Conservation (phyloP, 2,329 filamentous ascomycete species). For the Aureobasidium sp. region DNA sequence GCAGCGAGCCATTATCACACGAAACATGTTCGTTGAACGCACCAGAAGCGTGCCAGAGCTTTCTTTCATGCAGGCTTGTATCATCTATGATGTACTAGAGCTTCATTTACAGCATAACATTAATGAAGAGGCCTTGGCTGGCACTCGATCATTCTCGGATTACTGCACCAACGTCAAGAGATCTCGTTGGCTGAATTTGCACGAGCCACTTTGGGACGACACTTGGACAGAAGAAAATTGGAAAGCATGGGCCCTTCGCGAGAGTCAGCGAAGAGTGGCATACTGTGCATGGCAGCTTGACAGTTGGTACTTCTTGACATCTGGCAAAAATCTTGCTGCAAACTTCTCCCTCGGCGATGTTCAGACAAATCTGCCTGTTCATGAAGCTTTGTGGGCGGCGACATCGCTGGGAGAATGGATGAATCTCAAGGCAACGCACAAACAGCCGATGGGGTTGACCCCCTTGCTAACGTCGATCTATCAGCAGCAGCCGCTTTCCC, state of each 20-base stretch:
- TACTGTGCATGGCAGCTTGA: slow-evolving; percentile 9
- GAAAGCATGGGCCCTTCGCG: background rate
- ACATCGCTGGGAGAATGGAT: background rate
- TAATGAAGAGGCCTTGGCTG: background rate
- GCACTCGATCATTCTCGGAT: background rate
- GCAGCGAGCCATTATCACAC: background rate
- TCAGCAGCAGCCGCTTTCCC: background rate
- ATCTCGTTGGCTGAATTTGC: background rate
- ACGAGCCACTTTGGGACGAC: background rate
- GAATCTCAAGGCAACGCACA: background rate
- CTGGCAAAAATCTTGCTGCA: background rate
- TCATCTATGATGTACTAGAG: background rate
- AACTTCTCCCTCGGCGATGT: slow-evolving; percentile 2
- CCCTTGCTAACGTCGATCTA: background rate
- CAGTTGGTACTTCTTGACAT: background rate
- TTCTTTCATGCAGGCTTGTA: background rate
- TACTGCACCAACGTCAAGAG: background rate
- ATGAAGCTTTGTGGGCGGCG: slow-evolving; percentile 5
- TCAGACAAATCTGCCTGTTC: slow-evolving; percentile 5
- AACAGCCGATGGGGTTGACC: background rate
- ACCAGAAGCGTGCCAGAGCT: background rate
- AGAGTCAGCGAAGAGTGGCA: slow-evolving; percentile 6
- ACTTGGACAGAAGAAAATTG: slow-evolving; percentile 1
- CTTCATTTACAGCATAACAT: background rate
- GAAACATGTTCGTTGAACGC: background rate